Evolutionary conservation across 2,329 filamentous ascomycete species (phyloP).

Genomic region (Fusarium sambucinum): DNA sequence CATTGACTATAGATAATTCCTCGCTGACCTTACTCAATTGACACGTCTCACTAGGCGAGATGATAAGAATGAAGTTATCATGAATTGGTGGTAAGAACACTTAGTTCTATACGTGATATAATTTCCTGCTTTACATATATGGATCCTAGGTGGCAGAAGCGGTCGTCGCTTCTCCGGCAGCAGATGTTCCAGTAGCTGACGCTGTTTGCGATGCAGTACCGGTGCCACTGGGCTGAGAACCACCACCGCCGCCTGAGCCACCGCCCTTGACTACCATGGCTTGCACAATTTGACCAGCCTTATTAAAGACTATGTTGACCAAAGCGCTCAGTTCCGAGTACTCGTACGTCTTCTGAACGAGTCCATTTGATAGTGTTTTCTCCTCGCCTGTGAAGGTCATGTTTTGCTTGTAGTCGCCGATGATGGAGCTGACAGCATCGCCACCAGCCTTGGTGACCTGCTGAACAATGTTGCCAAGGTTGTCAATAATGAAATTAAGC

Average conservation of each 20-base stretch:
- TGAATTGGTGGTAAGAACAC: not conserved
- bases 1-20: rapidly evolving
- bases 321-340: slow-evolving; percentile 23
- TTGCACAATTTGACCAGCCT: slow-evolving; percentile 29
- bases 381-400: slow-evolving; percentile 32
- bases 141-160: not conserved
- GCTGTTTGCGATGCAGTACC: slow-evolving; percentile 10
- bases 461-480: slow-evolving; percentile 30
- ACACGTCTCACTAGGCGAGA: rapidly evolving
- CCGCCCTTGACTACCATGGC: slow-evolving; percentile 25
- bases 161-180: not conserved
- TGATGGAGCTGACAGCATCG: slow-evolving; percentile 24
- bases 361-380: slow-evolving; percentile 18
- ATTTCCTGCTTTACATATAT: not conserved
- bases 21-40: rapidly evolving
- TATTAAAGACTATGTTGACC: slow-evolving; percentile 32
- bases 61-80: not conserved
- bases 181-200: slow-evolving; percentile 3
- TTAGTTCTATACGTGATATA: not conserved
- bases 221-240: not conserved
- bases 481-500: slow-evolving; percentile 29
- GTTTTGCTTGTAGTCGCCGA: slow-evolving; percentile 30
- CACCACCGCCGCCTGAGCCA: not conserved
- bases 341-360: slow-evolving; percentile 24
- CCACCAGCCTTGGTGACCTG: slow-evolving; percentile 20